phyloP scores from a whole-genome alignment of 352 stramenopile species.

The Phytophthora europaea region DNA sequence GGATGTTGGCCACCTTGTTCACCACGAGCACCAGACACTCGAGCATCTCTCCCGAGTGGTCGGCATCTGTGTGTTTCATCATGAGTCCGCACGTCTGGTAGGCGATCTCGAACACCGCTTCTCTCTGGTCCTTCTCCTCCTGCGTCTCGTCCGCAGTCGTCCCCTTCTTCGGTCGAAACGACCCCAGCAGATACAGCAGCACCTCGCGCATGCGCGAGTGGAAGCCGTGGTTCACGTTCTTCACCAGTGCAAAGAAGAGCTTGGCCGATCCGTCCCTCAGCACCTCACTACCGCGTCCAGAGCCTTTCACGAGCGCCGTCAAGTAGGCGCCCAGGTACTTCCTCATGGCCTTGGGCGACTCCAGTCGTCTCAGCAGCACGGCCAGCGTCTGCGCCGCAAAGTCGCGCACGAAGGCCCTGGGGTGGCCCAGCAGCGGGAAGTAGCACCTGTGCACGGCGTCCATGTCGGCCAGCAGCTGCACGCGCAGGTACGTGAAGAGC shows the following conservation, averaged over 20 bases:
- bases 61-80: constrained; percentile 80
- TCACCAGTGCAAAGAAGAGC: constrained; percentile 84
- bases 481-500: constrained; percentile 89
- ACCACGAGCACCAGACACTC: constrained; percentile 72
- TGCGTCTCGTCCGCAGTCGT: constrained; percentile 10
- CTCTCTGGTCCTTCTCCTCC: constrained; percentile 39
- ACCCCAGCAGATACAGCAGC: constrained; percentile 73
- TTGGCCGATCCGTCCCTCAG: constrained; percentile 89
- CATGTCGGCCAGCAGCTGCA: constrained; percentile 90
- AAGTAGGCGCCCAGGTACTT: constrained; percentile 87
- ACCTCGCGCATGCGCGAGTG: constrained; percentile 89
- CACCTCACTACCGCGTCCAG: constrained; percentile 66
- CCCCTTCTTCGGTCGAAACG: constrained; percentile 67
- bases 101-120: constrained; percentile 73
- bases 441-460: constrained; percentile 92
- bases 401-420: constrained; percentile 88
- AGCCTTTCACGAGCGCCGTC: constrained; percentile 77
- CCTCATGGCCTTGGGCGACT: constrained; percentile 75
- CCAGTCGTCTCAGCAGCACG: constrained; percentile 83
- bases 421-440: constrained; percentile 89
- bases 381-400: constrained; percentile 91
- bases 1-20: constrained; percentile 55
- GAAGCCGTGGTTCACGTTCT: constrained; percentile 88
- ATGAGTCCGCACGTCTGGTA: constrained; percentile 74
- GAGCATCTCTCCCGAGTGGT: constrained; percentile 72